Evolutionary conservation across 2,329 filamentous ascomycete genomes (phyloP), one percentile per base, ranked within the genome.

Genomic region (Dactylellina parvicollis): DNA sequence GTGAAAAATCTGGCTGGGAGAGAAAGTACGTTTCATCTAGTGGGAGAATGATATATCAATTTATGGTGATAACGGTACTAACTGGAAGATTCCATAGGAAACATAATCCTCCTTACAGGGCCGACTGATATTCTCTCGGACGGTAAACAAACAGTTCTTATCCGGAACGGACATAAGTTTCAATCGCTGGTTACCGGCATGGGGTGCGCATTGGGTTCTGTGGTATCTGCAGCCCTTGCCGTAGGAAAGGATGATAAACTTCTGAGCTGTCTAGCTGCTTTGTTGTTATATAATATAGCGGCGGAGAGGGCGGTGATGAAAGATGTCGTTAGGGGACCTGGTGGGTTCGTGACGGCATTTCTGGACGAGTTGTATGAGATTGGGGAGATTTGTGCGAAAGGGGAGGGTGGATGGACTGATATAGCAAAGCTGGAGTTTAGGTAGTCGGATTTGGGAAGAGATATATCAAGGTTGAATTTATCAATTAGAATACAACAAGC

Each of bases 161-260:
- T 97, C 20, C 83, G 84, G 20, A 96, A 97, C 79, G 94, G 94
- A 0, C 89, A 96, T 80, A 83, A 85, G 75, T 83, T 88, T 70
- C 84, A 95, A 1, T 88, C 87, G 18, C 82, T 84, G 74, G 87
- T 95, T 61, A 95, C 91, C 0, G 92, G 91, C 1, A 73, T 76
- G 82, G 94, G 94, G 0, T 98, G 94, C 80, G 90, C 91, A 3
- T 84, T 97, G 4, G 94, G 93, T 0, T 95, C 92, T 0, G 87
- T 89, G 0, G 84, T 96, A 52, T 92, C 91, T 18, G 89, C 91
- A 56, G 89, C 90, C 79, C 79, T 94, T 46, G 89, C 91, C 0
- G 86, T 88, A 4, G 83, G 59, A 3, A 50, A 40, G 1, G 81
- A 83, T 1, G 89, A 93, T 78, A 88, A 87, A 78, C 82, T 97